Conservation (phyloP, 805 yeast genomes). For the Metschnikowia henanensis region DNA sequence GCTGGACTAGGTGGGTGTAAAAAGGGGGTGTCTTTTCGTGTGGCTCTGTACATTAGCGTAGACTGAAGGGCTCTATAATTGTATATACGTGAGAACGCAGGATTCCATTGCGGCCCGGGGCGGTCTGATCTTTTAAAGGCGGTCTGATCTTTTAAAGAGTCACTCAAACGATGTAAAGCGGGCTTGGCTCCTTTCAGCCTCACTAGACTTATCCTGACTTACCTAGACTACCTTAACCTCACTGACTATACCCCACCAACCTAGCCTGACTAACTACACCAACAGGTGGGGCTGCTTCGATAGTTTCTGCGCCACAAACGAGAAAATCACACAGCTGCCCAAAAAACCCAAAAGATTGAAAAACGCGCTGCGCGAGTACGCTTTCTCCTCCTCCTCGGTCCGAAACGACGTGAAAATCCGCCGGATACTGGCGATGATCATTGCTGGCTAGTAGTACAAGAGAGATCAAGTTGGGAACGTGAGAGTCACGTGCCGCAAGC, state of each 20-base stretch:
- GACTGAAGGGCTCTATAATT: not conserved
- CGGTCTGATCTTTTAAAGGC: no score
- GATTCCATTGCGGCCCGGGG: not conserved
- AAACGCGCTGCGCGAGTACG: slow-evolving; percentile 73
- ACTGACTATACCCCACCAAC: no score
- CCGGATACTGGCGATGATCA: slow-evolving; percentile 73
- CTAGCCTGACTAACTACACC: no score
- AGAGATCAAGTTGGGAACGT: not conserved
- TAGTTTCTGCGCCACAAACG: slow-evolving; percentile 70
- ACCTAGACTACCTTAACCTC: no score
- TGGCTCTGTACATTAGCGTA: slow-evolving; percentile 3
- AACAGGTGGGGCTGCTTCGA: slow-evolving; percentile 23
- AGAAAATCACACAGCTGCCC: slow-evolving; percentile 78
- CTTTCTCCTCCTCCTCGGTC: slow-evolving; percentile 82
- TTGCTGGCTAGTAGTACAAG: slow-evolving; percentile 13
- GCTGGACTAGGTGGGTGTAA: not conserved
- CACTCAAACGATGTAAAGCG: no score
- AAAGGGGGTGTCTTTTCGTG: no score
- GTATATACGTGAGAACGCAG: slow-evolving; percentile 2
- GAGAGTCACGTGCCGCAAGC: not conserved
- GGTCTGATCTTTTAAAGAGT: no score
- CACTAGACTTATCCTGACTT: no score
- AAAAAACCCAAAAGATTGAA: slow-evolving; percentile 77
- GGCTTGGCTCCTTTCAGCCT: no score
- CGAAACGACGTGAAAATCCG: slow-evolving; percentile 80